These are phyloP conservation scores for Erodium maritimum DNA, from an alignment of 345 rosid genomes.

Conservation along the genomic window DNA sequence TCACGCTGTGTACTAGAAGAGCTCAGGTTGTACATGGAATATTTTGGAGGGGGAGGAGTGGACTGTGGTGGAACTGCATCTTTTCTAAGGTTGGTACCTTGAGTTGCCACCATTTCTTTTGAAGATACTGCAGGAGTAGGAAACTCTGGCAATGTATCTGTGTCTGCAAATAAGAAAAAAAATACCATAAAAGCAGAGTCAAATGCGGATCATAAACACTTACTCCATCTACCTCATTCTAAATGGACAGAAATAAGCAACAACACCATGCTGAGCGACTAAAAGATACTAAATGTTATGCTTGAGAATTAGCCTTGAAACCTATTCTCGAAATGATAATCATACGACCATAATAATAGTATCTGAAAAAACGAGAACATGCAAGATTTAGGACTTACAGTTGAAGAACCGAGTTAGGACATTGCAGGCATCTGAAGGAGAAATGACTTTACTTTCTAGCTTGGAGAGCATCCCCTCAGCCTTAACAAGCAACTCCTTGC, in stretches of 20 bases:
- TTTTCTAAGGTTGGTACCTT: conserved; percentile 32
- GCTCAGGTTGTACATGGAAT: conserved; percentile 20
- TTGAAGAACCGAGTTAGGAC: conserved; percentile 61
- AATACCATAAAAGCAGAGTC: not conserved
- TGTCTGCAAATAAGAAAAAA: conserved; percentile 15
- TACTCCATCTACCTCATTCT: too few species aligned
- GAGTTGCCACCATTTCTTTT: conserved; percentile 38
- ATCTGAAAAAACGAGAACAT: not conserved
- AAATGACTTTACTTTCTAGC: conserved; percentile 42
- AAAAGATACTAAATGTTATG: not conserved
- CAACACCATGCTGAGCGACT: too few species aligned
- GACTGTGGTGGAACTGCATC: conserved; percentile 40
- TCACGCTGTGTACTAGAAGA: conserved; percentile 26
- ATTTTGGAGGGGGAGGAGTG: conserved; percentile 34
- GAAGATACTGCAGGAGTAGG: conserved; percentile 29
- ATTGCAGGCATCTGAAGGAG: conserved; percentile 54
- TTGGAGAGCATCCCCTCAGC: conserved; percentile 55
- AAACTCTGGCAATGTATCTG: conserved; percentile 38
- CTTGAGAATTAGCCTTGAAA: not conserved
- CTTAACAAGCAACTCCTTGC: conserved; percentile 55
- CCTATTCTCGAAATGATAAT: not conserved
- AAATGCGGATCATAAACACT: not conserved
- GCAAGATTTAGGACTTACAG: conserved; percentile 37
- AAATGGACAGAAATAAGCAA: too few species aligned
- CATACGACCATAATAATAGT: not conserved